These are phyloP conservation scores for Boletus vermiculosoides DNA, from an alignment of 768 basidiomycete genomes.

Conservation along the genomic window DNA sequence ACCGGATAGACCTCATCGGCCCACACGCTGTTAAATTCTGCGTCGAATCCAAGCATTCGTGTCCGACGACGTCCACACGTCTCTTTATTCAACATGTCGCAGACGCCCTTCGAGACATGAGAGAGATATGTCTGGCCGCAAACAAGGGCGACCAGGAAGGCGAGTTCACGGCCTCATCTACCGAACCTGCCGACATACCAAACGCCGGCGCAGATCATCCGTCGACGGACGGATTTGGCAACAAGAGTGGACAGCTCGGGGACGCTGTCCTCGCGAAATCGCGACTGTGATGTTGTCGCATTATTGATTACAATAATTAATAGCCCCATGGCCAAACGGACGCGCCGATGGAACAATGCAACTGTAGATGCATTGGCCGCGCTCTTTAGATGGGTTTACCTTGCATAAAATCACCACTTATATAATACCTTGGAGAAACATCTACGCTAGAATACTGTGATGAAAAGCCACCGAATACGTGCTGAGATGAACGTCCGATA, in stretches of 20 bases:
- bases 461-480: not conserved
- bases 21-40: constrained; percentile 85
- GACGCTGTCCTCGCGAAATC: constrained; percentile 13
- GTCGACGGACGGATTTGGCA: not conserved
- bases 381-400: not conserved
- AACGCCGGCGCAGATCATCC: not conserved
- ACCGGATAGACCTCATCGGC: constrained; percentile 69
- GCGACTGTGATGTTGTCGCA: constrained; percentile 13
- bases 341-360: not conserved
- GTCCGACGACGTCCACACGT: constrained; percentile 65
- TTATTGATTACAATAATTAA: not conserved
- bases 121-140: constrained; percentile 42
- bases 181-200: not conserved
- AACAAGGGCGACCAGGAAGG: constrained; percentile 7
- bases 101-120: constrained; percentile 70
- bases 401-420: constrained; percentile 11
- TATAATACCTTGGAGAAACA: not conserved
- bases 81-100: constrained; percentile 60
- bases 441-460: not conserved
- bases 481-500: not conserved
- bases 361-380: not conserved
- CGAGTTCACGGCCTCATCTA: not conserved
- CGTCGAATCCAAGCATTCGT: constrained; percentile 84
- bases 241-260: not conserved
- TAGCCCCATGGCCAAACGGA: not conserved